phyloP scores from a whole-genome alignment of 148 eudicot species.

The Limonium bicolor region DNA sequence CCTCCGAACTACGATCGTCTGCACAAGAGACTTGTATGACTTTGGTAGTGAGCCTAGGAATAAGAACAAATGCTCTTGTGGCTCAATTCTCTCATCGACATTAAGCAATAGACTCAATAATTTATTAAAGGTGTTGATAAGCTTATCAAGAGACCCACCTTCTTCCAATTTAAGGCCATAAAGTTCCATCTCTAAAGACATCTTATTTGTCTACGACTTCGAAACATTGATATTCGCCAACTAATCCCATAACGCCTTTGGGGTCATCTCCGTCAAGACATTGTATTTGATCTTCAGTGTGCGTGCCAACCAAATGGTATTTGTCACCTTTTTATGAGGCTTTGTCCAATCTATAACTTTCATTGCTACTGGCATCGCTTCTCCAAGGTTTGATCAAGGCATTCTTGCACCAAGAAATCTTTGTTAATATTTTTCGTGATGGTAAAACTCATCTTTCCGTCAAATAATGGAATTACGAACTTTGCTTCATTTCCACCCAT shows the following conservation, averaged over 20 bases:
- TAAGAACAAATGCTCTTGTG: not conserved
- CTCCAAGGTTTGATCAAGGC: not conserved
- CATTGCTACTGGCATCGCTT: not conserved
- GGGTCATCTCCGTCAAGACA: not conserved
- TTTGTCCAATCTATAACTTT: not conserved
- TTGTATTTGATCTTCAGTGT: not conserved
- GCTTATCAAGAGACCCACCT: too few species aligned
- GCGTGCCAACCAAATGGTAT: not conserved
- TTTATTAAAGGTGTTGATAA: not conserved
- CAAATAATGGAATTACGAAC: too few species aligned
- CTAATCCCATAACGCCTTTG: too few species aligned
- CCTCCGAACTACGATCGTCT: not conserved
- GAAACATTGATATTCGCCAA: not conserved
- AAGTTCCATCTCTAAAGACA: not conserved
- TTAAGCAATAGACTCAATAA: not conserved
- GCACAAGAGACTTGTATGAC: not conserved
- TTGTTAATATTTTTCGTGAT: not conserved
- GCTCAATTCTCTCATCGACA: not conserved
- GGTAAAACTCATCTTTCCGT: too few species aligned
- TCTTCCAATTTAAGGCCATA: not conserved
- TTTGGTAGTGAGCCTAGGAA: conserved; percentile 1
- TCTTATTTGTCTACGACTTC: not conserved
- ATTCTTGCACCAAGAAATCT: not conserved
- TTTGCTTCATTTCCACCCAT: too few species aligned
- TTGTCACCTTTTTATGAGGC: not conserved